Conservation (phyloP, 2,329 filamentous ascomycete genomes). For the Fusarium denticulatum region DNA sequence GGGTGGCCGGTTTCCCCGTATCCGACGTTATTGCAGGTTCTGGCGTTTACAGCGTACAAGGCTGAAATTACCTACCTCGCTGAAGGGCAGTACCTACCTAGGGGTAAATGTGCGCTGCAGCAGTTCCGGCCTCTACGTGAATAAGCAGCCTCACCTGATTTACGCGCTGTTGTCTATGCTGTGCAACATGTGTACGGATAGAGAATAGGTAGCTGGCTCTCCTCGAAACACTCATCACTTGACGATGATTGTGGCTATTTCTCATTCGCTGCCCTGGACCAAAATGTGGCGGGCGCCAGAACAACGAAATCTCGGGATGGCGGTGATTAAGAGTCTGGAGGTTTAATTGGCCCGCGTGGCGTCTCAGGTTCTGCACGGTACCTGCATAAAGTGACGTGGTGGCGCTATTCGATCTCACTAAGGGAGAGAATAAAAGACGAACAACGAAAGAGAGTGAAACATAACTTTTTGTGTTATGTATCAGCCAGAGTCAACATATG, state of each 20-base stretch:
- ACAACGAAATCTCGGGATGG: conserved; percentile 27
- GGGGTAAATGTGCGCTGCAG: conserved; percentile 3
- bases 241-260: not conserved
- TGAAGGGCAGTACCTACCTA: not conserved
- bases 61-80: conserved; percentile 9
- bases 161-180: conserved; percentile 1
- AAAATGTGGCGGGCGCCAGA: conserved; percentile 34
- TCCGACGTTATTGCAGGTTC: conserved; percentile 3
- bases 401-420: conserved; percentile 7
- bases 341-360: conserved; percentile 46
- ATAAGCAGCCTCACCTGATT: conserved; percentile 11
- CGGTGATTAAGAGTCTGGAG: conserved; percentile 1
- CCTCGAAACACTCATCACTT: conserved; percentile 1
- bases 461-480: conserved; percentile 7
- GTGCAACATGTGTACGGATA: not conserved
- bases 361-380: conserved; percentile 48
- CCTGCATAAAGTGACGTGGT: conserved; percentile 43
- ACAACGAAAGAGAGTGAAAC: conserved; percentile 1
- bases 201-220: not conserved
- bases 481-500: not conserved
- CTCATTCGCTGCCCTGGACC: conserved; percentile 9
- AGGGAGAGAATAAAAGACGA: not conserved
- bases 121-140: not conserved
- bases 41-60: conserved; percentile 5
- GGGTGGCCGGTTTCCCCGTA: too few relatives aligned